Conservation (phyloP, 2,329 filamentous ascomycete genomes). For the Fusarium circinatum region DNA sequence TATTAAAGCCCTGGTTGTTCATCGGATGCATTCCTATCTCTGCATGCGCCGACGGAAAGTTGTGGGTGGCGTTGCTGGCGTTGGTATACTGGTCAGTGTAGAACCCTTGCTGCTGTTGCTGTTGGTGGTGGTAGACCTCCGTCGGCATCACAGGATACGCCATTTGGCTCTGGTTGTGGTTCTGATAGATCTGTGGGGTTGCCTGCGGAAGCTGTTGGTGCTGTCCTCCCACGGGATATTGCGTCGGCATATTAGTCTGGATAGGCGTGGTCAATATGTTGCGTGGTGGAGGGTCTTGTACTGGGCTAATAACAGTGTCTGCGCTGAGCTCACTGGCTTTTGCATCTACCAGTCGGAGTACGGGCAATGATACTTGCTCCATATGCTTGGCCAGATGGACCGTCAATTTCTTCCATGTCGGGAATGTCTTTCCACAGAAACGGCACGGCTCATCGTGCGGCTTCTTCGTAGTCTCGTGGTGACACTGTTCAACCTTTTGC, state of each 20-base stretch:
- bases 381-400: slow-evolving; percentile 96
- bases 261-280: slow-evolving; percentile 43
- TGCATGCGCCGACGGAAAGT: slow-evolving; percentile 39
- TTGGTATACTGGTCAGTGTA: slow-evolving; percentile 44
- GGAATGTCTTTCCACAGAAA: slow-evolving; percentile 85
- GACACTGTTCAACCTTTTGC: slow-evolving; percentile 82
- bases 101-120: slow-evolving; percentile 30
- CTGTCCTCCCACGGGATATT: slow-evolving; percentile 35
- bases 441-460: slow-evolving; percentile 84
- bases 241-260: slow-evolving; percentile 33
- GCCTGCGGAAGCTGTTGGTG: slow-evolving; percentile 33
- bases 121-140: slow-evolving; percentile 35
- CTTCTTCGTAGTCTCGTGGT: slow-evolving; percentile 71
- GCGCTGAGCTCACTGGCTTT: slow-evolving; percentile 60
- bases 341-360: slow-evolving; percentile 69
- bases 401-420: slow-evolving; percentile 91
- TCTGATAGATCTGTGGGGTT: slow-evolving; percentile 35
- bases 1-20: slow-evolving; percentile 39
- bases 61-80: slow-evolving; percentile 43
- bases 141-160: slow-evolving; percentile 44
- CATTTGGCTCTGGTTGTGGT: slow-evolving; percentile 32
- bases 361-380: slow-evolving; percentile 88
- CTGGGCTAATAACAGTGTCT: slow-evolving; percentile 74
- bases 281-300: slow-evolving; percentile 62
- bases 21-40: slow-evolving; percentile 43